These are phyloP conservation scores for Uromyces viciae-fabae DNA, from an alignment of 1,284 basidiomycete genomes.

Conservation along the genomic window DNA sequence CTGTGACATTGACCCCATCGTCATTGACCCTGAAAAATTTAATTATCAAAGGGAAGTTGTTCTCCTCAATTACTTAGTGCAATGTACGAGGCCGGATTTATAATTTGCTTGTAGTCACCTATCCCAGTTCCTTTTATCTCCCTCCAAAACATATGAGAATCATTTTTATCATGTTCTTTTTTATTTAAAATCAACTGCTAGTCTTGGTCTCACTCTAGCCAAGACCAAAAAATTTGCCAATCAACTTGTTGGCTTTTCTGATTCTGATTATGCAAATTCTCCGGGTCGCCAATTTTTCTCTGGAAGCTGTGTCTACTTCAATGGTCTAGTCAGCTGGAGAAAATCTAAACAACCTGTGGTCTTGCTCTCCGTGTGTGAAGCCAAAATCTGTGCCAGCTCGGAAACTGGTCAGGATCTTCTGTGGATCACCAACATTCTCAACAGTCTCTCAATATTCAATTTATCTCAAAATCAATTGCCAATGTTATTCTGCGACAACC, in stretches of 20 bases:
- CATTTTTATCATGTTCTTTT: neutral
- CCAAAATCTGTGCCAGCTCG: neutral
- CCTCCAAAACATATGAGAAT: neutral
- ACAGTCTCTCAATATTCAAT: neutral
- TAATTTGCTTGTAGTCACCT: neutral
- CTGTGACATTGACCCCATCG: neutral
- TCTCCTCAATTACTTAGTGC: neutral
- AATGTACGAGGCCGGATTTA: conserved; percentile 1
- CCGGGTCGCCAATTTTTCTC: neutral
- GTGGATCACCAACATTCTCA: neutral
- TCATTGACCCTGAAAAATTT: neutral
- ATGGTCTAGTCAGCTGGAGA: neutral
- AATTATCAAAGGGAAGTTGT: neutral
- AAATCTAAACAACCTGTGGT: neutral
- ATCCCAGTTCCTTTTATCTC: neutral
- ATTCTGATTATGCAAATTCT: neutral
- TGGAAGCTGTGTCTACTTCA: neutral
- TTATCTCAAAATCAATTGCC: neutral
- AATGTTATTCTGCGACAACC: neutral
- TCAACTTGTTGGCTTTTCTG: neutral
- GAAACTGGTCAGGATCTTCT: neutral
- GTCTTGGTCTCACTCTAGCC: neutral
- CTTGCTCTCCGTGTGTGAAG: neutral
- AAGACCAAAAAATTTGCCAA: no score
- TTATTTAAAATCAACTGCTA: neutral